phyloP scores from a whole-genome alignment of 441 rosid genomes.

The Erysimum cheiri region DNA sequence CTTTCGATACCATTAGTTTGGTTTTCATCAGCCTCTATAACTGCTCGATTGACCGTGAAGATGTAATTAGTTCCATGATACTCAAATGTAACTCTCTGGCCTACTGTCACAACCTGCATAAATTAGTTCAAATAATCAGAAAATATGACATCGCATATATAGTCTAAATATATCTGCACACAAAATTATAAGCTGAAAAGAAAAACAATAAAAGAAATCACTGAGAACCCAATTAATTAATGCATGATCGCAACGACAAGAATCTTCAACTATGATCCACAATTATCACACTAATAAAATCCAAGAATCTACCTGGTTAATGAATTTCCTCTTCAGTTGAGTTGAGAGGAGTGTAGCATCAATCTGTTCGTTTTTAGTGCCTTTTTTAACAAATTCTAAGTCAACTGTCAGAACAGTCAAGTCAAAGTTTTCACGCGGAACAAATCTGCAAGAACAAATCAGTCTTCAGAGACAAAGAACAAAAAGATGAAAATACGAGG shows the following conservation, averaged over 20 bases:
- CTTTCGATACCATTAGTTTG: conserved; percentile 65
- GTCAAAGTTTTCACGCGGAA: too few relatives aligned
- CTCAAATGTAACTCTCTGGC: conserved; percentile 89
- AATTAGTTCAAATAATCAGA: not conserved
- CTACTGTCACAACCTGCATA: conserved; percentile 57
- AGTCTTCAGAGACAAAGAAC: too few relatives aligned
- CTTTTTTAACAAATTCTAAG: too few relatives aligned
- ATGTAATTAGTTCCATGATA: conserved; percentile 93
- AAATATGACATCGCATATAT: not conserved
- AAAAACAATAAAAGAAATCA: too few relatives aligned
- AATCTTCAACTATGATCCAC: not conserved
- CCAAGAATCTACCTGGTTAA: not conserved
- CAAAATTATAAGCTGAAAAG: too few relatives aligned
- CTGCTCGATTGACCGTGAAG: conserved; percentile 66
- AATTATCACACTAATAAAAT: not conserved
- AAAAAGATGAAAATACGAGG: too few relatives aligned
- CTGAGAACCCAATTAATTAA: too few relatives aligned
- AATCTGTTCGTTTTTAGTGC: too few relatives aligned
- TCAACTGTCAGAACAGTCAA: too few relatives aligned
- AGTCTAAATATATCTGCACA: not conserved
- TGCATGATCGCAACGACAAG: not conserved
- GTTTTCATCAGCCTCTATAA: not conserved
- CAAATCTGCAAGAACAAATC: too few relatives aligned
- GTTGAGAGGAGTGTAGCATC: too few relatives aligned
- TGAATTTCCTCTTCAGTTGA: too few relatives aligned